Conservation (phyloP, 768 basidiomycete species). For the Rhodotorula paludigena region DNA sequence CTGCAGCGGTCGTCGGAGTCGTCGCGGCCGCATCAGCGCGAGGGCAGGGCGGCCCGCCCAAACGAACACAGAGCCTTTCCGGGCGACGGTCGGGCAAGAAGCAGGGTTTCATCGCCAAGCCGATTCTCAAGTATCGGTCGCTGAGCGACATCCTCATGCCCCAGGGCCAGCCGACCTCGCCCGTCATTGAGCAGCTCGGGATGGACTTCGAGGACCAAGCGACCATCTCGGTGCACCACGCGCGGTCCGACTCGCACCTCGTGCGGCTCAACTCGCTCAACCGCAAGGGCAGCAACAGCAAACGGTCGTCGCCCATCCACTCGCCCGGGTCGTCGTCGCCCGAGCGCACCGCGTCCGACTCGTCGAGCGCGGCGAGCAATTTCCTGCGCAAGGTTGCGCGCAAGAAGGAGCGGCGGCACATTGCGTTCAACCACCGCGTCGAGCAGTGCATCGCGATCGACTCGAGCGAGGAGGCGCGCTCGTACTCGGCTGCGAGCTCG, state of each 20-base stretch:
- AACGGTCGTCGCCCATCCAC: conserved; percentile 23
- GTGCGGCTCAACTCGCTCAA: conserved; percentile 34
- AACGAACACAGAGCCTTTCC: not conserved
- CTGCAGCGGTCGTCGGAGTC: not conserved
- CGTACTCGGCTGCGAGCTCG: conserved; percentile 25
- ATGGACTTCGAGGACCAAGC: conserved; percentile 32
- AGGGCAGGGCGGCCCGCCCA: not conserved
- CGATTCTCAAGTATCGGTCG: conserved; percentile 92
- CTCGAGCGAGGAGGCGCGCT: conserved; percentile 44
- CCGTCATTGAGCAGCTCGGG: conserved; percentile 29
- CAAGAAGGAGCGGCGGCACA: conserved; percentile 58
- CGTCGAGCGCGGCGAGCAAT: conserved; percentile 11
- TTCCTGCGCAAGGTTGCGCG: conserved; percentile 4
- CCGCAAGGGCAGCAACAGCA: not conserved
- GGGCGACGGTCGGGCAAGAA: not conserved
- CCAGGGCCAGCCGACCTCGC: conserved; percentile 31
- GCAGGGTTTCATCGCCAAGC: conserved; percentile 55
- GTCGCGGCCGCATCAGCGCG: too few relatives aligned
- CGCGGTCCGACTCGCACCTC: conserved; percentile 35
- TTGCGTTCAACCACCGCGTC: conserved; percentile 96
- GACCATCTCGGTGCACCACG: conserved; percentile 33
- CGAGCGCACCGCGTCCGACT: conserved; percentile 33
- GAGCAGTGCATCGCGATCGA: conserved; percentile 75
- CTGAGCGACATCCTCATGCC: conserved; percentile 82
- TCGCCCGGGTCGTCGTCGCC: conserved; percentile 30